phyloP scores from a whole-genome alignment of 805 yeast species.

The Vanderwaltozyma tropicalis region DNA sequence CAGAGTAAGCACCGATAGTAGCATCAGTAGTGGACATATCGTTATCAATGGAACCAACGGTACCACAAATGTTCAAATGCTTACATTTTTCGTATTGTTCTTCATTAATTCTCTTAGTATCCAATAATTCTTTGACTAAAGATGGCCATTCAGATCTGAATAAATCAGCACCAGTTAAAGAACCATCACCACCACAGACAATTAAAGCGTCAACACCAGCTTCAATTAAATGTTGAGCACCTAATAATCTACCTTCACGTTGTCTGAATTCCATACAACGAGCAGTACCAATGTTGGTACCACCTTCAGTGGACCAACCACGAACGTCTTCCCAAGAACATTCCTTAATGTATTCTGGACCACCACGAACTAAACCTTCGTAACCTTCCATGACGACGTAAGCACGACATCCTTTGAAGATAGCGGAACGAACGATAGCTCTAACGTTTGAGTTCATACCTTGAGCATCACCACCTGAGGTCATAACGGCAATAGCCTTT shows the following conservation, averaged over 20 bases:
- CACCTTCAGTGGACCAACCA: conserved; percentile 61
- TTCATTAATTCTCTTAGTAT: conserved; percentile 36
- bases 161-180: conserved; percentile 71
- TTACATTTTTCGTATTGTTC: conserved; percentile 39
- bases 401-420: conserved; percentile 52
- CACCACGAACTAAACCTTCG: conserved; percentile 61
- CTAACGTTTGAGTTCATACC: conserved; percentile 74
- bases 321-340: conserved; percentile 68
- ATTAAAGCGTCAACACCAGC: conserved; percentile 70
- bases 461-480: conserved; percentile 76
- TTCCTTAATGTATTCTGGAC: conserved; percentile 40
- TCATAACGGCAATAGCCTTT: conserved; percentile 63
- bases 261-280: conserved; percentile 59
- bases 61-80: conserved; percentile 59
- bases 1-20: conserved; percentile 74
- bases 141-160: conserved; percentile 74
- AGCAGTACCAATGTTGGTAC: conserved; percentile 74
- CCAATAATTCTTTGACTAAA: conserved; percentile 46
- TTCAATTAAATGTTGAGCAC: conserved; percentile 53
- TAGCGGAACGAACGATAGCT: conserved; percentile 62
- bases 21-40: conserved; percentile 82
- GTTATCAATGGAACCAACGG: conserved; percentile 76
- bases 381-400: conserved; percentile 67
- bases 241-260: conserved; percentile 52
- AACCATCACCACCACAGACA: conserved; percentile 81